phyloP scores from a whole-genome alignment of 805 yeast genomes.

The Saturnispora serradocipensis region DNA sequence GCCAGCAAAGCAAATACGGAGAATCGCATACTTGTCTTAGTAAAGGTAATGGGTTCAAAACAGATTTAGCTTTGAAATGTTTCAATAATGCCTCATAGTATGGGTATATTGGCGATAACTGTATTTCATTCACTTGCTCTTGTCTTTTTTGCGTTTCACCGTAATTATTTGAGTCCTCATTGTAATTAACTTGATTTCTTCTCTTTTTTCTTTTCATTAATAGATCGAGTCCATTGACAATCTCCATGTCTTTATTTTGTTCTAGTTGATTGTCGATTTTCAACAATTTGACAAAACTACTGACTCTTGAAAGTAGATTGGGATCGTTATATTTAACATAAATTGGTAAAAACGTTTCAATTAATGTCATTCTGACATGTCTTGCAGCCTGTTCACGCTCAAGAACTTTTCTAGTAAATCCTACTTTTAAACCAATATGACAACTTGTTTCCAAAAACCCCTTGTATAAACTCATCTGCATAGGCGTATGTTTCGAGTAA shows the following conservation, averaged over 20 bases:
- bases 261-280: not conserved
- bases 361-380: slow-evolving; percentile 30
- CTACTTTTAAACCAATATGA: not conserved
- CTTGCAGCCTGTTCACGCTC: slow-evolving; percentile 3
- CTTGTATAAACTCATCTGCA: slow-evolving; percentile 45
- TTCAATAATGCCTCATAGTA: slow-evolving; percentile 1
- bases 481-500: slow-evolving; percentile 54
- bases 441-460: slow-evolving; percentile 6
- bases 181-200: slow-evolving; percentile 4
- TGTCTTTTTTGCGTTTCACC: slow-evolving; percentile 3
- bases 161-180: slow-evolving; percentile 13
- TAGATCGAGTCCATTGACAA: slow-evolving; percentile 1
- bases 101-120: not conserved
- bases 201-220: slow-evolving; percentile 2
- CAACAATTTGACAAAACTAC: not conserved
- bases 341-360: slow-evolving; percentile 34
- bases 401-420: not conserved
- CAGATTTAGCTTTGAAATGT: slow-evolving; percentile 40
- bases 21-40: slow-evolving; percentile 77
- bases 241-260: not conserved
- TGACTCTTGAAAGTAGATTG: not conserved
- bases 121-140: not conserved
- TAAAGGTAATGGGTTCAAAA: slow-evolving; percentile 74
- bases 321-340: slow-evolving; percentile 13
- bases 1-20: slow-evolving; percentile 76